These are phyloP conservation scores for Iris macrosiphon DNA, from an alignment of 106 monocot genomes.

Conservation along the genomic window DNA sequence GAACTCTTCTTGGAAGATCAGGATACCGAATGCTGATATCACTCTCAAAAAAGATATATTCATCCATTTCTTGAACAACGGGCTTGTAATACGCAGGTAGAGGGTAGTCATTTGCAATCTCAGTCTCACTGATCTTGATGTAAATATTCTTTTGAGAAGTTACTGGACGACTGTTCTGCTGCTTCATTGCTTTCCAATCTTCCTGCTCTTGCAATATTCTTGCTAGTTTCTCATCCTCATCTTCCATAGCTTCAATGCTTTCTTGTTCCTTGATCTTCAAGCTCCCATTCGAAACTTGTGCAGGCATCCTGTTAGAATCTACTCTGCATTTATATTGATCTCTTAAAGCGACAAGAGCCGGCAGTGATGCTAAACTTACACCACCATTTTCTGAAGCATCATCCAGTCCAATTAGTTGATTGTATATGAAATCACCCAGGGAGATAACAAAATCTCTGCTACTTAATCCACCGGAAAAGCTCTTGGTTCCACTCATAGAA, in stretches of 20 bases:
- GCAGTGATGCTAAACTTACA: slow-evolving; percentile 38
- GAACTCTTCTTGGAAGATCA: slow-evolving; percentile 79
- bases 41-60: slow-evolving; percentile 75
- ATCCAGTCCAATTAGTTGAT: slow-evolving; percentile 86
- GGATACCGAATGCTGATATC: slow-evolving; percentile 38
- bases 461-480: slow-evolving; percentile 31
- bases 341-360: slow-evolving; percentile 71
- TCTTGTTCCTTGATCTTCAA: slow-evolving; percentile 62
- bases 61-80: slow-evolving; percentile 75
- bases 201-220: slow-evolving; percentile 81
- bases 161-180: slow-evolving; percentile 12
- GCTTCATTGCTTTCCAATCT: slow-evolving; percentile 78
- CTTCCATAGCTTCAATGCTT: slow-evolving; percentile 30
- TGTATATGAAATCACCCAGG: slow-evolving; percentile 86
- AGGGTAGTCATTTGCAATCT: slow-evolving; percentile 97
- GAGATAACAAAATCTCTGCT: slow-evolving; percentile 83
- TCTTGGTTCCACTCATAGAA: slow-evolving; percentile 59
- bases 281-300: slow-evolving; percentile 22
- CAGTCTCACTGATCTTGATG: slow-evolving; percentile 91
- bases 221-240: slow-evolving; percentile 90
- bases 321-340: slow-evolving; percentile 59
- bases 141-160: slow-evolving; percentile 48
- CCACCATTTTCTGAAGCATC: slow-evolving; percentile 33
- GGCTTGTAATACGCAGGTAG: slow-evolving; percentile 93
- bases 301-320: not conserved